Conservation (phyloP, 352 stramenopile genomes). For the Phytophthora crassamura region DNA sequence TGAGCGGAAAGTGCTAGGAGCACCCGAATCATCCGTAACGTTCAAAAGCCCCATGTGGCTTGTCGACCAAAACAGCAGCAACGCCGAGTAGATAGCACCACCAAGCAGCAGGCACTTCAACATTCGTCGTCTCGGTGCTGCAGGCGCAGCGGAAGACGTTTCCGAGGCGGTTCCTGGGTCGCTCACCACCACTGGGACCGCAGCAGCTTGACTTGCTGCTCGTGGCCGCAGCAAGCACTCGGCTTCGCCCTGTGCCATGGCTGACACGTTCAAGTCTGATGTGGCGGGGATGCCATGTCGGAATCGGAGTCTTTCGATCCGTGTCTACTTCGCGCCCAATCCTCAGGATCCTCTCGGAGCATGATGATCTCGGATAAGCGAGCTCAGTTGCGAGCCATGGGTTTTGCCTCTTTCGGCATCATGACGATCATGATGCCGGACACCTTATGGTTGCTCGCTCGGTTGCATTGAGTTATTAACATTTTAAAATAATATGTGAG, state of each 20-base stretch:
- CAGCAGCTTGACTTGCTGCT: constrained; percentile 1
- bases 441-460: not conserved
- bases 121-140: constrained; percentile 8
- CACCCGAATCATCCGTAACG: not conserved
- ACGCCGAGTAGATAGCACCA: constrained; percentile 17
- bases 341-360: not conserved
- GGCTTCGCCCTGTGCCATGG: constrained; percentile 20
- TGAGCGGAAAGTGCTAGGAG: constrained; percentile 16
- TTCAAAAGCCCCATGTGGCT: constrained; percentile 13
- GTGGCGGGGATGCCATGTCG: not conserved
- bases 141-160: not conserved
- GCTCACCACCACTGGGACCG: not conserved
- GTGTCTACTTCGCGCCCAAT: constrained; percentile 16
- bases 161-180: constrained; percentile 1
- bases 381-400: constrained; percentile 11
- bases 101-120: constrained; percentile 17
- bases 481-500: not conserved
- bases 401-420: constrained; percentile 5
- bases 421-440: constrained; percentile 3
- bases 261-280: constrained; percentile 21
- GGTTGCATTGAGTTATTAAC: not conserved
- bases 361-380: constrained; percentile 4
- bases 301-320: constrained; percentile 2
- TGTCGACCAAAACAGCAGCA: constrained; percentile 24
- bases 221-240: constrained; percentile 17